Base-by-base conservation (phyloP, 768 basidiomycete genomes). In the Leucosporidium yakuticum region DNA sequence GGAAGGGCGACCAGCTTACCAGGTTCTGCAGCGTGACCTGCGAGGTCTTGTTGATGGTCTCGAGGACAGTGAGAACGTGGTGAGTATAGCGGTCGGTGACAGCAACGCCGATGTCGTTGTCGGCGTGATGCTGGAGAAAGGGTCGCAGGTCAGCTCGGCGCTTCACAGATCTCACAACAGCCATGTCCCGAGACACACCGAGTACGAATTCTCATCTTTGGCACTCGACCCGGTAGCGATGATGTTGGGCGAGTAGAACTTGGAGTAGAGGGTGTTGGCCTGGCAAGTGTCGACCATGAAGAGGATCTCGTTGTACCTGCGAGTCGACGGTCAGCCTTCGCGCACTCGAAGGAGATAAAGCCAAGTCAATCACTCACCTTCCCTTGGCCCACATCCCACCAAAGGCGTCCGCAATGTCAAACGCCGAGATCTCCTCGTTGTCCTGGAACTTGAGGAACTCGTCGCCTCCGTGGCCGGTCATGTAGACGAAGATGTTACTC, bases 401-500 rank as follows among this genome's bases (percentile, higher is more conserved):
- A 69, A 98, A 89, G 2, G 96, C 94, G 77, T 98, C 95, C 0
- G 95, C 95, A n/a, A 98, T 85, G 77, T 98, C 96, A 66, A 89
- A 91, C 0, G 95, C 92, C 67, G 89, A 91, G 74, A 98, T 91
- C 78, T 99, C 96, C 79, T 98, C 96, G 77, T 90, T 93, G 77
- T 99, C 96, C 77, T 99, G 96, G 78, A 99, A 98, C 78, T 99
- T 98, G 76, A 99, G 85, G 78, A 98, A 99, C 78, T 96, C 96
- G 75, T 95, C 89, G 1, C 96, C 96, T 19, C 96, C 96, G 74
- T 98, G 96, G 0, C 96, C 96, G 0, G 96, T 95, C 91, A 98
- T 90, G 79, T 96, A 98, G 25, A 99, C 86, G 76, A 98, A 97
- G 68, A 99, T 83, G 75, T 98, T 98, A 9, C 90, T 92, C 34